Evolutionary conservation across 1,284 basidiomycete genomes (phyloP).

Genomic region (Pholiota adiposa): DNA sequence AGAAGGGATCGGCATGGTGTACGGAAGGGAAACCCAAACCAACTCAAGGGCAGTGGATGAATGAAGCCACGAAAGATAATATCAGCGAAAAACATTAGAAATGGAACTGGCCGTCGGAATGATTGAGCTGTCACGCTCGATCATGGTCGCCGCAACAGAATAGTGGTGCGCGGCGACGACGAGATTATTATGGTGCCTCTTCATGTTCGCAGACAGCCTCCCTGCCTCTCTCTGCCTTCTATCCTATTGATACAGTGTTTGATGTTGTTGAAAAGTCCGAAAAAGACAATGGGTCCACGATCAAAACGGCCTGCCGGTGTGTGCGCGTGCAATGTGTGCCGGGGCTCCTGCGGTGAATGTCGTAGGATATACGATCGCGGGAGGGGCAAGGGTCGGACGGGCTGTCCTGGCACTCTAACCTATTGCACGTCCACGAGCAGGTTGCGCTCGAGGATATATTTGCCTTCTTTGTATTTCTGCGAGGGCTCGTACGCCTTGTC

Average conservation of each 20-base stretch:
- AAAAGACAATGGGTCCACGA: conserved; percentile 26
- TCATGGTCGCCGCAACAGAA: not conserved
- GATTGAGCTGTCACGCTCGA: not conserved
- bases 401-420: conserved; percentile 15
- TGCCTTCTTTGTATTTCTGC: conserved; percentile 99
- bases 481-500: conserved; percentile 87
- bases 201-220: not conserved
- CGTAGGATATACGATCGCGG: conserved; percentile 19
- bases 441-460: conserved; percentile 95
- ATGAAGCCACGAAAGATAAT: conserved; percentile 11
- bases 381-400: not conserved
- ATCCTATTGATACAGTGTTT: conserved; percentile 27
- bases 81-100: conserved; percentile 18
- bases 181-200: not conserved
- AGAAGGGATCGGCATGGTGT: conserved; percentile 5
- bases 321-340: conserved; percentile 12
- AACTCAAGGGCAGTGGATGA: not conserved
- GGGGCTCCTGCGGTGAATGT: conserved; percentile 10
- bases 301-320: conserved; percentile 31
- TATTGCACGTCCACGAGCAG: conserved; percentile 83
- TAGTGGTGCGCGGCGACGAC: not conserved
- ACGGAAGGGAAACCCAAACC: not conserved
- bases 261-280: conserved; percentile 26
- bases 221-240: conserved; percentile 13
- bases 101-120: conserved; percentile 21